Base-by-base conservation (phyloP, 352 stramenopile genomes). In the Phytophthora aleatoria region DNA sequence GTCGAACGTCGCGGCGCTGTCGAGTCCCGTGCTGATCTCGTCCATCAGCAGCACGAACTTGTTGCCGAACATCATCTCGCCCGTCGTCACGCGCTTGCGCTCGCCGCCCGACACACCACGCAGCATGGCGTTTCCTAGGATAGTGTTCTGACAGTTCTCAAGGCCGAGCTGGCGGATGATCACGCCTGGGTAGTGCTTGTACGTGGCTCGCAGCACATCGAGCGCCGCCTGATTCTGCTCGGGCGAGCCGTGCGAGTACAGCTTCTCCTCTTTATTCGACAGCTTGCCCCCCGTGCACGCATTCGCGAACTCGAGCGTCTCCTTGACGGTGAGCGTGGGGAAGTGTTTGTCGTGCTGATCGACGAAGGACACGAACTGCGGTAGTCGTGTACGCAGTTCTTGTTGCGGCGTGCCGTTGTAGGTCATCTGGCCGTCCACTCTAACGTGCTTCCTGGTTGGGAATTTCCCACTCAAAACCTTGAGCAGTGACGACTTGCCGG, bases 41-140 rank as follows among this genome's bases (percentile, higher is more conserved):
- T 57, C 50, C 66, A 87, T 84, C 44, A 94, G 76, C 7, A 83
- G 45, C 11, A 97, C 77, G 15, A 71, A 79, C 63, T 80, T 77
- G 43, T 76, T 69, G 42, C 76, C 72, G 45, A 92, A 83, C 35
- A 89, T 63, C 79, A 98, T 98, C 72, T 91, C 79, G 13, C 78
- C 82, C 2, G 69, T 79, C 16, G 79, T 91, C 45, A 91, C 79
- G n/a, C 83, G 79, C 67, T 87, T 89, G 16, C 79, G 66, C 33
- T 92, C 78, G 0, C 83, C 78, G 6, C 80, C 82, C 2, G 77
- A 90, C 20, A 91, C 72, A 15, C 83, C 82, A 5, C 81, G 72
- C 10, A 79, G 48, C 48, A 86, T 75, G 6, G 52, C 64, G 38
- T 89, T 60, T 10, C 79, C 81, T 2, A 90, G 57, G 11, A 90